Evolutionary conservation across 2,329 filamentous ascomycete species (phyloP).

Genomic region (Pestalotiopsis sp.): DNA sequence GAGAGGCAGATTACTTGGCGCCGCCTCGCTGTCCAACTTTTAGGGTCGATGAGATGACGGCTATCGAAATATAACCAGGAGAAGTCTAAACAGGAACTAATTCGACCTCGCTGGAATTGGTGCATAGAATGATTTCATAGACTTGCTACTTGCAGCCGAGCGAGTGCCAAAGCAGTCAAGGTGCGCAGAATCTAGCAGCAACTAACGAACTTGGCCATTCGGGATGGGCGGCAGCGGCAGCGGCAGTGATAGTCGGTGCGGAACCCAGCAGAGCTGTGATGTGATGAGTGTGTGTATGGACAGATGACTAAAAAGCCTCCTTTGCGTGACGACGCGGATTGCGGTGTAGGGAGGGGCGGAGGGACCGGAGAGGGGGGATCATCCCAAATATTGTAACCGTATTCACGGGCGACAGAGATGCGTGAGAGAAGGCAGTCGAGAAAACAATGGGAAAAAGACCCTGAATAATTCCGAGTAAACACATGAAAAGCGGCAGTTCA

Average conservation of each 20-base stretch:
- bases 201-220: background rate
- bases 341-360: background rate
- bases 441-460: background rate
- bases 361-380: background rate
- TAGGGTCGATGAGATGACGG: background rate
- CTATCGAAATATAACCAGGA: background rate
- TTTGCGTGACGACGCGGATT: background rate
- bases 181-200: background rate
- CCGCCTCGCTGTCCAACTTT: no score
- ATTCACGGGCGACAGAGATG: background rate
- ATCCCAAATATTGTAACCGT: background rate
- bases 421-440: background rate
- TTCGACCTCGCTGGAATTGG: background rate
- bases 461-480: background rate
- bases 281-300: background rate
- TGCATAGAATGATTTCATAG: background rate
- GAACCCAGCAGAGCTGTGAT: background rate
- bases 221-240: background rate
- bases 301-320: background rate
- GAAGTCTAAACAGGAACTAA: background rate
- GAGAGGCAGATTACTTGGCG: background rate
- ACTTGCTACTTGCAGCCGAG: background rate
- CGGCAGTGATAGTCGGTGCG: background rate
- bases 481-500: background rate
- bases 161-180: background rate